phyloP scores from a whole-genome alignment of 1,284 basidiomycete species.

The Gomphus bonarii region DNA sequence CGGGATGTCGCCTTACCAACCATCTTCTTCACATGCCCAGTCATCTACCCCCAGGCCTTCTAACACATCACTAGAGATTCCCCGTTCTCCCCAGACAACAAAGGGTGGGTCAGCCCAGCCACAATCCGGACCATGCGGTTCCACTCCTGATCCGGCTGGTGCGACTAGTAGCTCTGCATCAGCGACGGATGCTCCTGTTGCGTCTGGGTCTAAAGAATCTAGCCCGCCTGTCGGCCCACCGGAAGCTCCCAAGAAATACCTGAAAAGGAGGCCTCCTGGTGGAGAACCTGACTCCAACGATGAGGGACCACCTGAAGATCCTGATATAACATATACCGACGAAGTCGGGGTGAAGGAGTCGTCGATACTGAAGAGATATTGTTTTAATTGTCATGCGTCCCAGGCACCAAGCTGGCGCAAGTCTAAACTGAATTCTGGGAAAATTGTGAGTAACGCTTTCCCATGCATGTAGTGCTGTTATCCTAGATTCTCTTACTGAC shows the following conservation, averaged over 20 bases:
- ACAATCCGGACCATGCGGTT: too few relatives aligned
- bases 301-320: neutral
- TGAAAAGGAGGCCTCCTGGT: neutral
- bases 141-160: neutral
- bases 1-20: neutral
- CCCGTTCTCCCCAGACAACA: neutral
- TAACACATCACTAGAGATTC: neutral
- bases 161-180: neutral
- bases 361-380: neutral
- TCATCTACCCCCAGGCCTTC: neutral
- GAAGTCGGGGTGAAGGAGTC: constrained; percentile 10
- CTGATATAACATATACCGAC: constrained; percentile 6
- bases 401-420: constrained; percentile 10
- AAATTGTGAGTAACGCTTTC: neutral
- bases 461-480: neutral
- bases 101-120: neutral
- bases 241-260: neutral
- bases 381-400: constrained; percentile 5
- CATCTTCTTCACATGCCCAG: neutral
- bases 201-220: neutral
- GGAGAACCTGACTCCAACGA: neutral
- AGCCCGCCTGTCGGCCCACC: neutral
- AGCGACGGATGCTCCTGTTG: neutral
- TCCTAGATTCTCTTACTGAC: neutral
- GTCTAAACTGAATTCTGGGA: constrained; percentile 7